phyloP scores from a whole-genome alignment of 108 stramenopile species.

The Seminavis robusta region DNA sequence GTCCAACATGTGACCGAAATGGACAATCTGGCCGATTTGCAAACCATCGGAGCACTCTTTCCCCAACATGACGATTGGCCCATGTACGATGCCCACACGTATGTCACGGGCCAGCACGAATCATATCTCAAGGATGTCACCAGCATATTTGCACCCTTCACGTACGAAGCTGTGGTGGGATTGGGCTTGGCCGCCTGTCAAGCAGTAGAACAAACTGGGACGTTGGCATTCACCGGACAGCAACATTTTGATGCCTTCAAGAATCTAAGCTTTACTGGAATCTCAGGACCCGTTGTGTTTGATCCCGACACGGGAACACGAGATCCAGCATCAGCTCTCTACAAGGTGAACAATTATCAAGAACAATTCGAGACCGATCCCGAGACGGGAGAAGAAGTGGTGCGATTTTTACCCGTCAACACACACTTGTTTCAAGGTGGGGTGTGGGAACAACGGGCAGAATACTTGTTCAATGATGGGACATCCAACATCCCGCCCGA shows the following conservation, averaged over 20 bases:
- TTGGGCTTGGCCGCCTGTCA: constrained; percentile 14
- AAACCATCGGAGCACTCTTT: not conserved
- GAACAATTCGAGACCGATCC: not conserved
- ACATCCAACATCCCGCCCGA: not conserved
- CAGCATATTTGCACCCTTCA: not conserved
- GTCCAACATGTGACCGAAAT: constrained; percentile 5
- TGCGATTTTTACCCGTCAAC: too few relatives aligned
- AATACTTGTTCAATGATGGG: constrained; percentile 5
- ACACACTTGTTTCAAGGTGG: not conserved
- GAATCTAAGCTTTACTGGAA: constrained; percentile 31
- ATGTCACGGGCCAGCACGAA: not conserved
- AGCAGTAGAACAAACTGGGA: not conserved
- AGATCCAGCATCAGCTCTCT: constrained; percentile 28
- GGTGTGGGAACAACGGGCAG: not conserved
- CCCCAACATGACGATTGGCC: not conserved
- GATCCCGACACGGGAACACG: constrained; percentile 43
- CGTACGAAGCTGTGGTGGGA: constrained; percentile 14
- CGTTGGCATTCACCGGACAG: constrained; percentile 25
- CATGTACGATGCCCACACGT: not conserved
- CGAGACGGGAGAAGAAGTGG: too few relatives aligned
- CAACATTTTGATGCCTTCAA: constrained; percentile 27
- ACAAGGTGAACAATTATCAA: constrained; percentile 34
- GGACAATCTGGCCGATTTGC: constrained; percentile 4
- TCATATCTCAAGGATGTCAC: constrained; percentile 1
- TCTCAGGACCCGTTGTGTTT: constrained; percentile 32